A percentile compares a stretch with the other conserved stretches of the same genome.
These are phyloP conservation scores for Gymnopus androsaceus DNA, from an alignment of 1,284 basidiomycete species.

Conservation along the genomic window DNA sequence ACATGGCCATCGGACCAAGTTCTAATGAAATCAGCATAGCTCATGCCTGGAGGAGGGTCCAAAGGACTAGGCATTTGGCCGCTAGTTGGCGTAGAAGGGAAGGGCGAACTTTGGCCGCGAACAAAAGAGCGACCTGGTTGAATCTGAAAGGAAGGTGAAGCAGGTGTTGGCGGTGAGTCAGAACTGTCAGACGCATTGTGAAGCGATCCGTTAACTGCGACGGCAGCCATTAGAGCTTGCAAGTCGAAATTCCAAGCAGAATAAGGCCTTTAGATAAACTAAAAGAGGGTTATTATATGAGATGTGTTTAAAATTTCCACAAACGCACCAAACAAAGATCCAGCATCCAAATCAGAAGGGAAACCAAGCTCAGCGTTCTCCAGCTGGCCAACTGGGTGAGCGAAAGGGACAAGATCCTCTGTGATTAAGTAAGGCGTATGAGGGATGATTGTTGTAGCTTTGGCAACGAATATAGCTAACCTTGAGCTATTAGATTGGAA, in stretches of 20 bases:
- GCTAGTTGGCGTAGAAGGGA: conserved; percentile 44
- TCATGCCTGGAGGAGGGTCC: conserved; percentile 59
- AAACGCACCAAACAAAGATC: neutral
- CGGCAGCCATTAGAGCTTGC: conserved; percentile 10
- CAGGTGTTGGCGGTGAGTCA: conserved; percentile 8
- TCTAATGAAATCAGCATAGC: conserved; percentile 63
- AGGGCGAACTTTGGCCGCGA: conserved; percentile 40
- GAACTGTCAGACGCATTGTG: conserved; percentile 7
- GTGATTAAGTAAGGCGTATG: no score
- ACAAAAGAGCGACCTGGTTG: conserved; percentile 17
- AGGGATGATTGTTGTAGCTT: no score
- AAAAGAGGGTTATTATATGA: no score
- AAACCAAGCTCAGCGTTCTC: neutral
- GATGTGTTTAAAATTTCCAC: no score
- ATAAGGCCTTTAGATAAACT: neutral
- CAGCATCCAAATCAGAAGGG: neutral
- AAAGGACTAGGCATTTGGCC: conserved; percentile 34
- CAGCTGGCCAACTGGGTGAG: no score
- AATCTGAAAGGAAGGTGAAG: conserved; percentile 12
- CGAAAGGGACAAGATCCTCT: neutral
- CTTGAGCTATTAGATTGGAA: no score
- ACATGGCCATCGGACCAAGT: conserved; percentile 74
- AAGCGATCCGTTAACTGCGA: conserved; percentile 7
- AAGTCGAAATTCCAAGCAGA: neutral
- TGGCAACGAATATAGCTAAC: no score